Base-by-base conservation (phyloP, 495 filamentous ascomycete species). In the Talaromyces stipitatus region DNA sequence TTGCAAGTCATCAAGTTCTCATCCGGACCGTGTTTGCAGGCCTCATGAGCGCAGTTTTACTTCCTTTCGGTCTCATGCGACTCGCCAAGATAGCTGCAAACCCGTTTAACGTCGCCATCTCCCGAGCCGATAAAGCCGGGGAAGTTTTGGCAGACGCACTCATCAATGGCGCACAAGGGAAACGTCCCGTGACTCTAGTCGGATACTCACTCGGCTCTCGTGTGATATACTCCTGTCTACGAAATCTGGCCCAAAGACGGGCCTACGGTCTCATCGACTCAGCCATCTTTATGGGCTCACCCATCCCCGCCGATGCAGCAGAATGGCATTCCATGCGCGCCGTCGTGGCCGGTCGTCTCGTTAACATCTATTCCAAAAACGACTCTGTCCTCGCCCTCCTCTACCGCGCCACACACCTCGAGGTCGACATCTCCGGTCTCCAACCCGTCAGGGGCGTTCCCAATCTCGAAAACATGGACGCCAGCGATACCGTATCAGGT, bases 181-280 rank as follows among this genome's bases (percentile, higher is more conserved):
- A 96, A 68, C 81, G 94, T 20, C 85, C 92, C 0, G 87, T 97
- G 2, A 94, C 86, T 18, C 72, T 98, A 6, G 78, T 97, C 51
- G 94, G 94, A 1, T 97, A 92, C 69, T 90, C 89, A 18, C 72
- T 97, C n/a, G 94, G 92, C 1, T 92, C 92, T 9, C 84, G 92
- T 18, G 82, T 92, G 26, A 91, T 97, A 43, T 97, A 88, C 62
- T 80, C 82, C 18, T 97, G 91, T 63, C 75, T 97, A 2, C 83
- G 85, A 69, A 78, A 63, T 14, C 78, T 98, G 27, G 87, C 89
- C 0, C 85, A 89, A 65, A 78, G 89, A 54, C 78, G 82, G 58
- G 90, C 86, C 0, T 96, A 95, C 68, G 94, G 94, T 0, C 64
- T 97, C 3, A 78, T 98, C 11, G 94, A 97, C 61, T 87, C 85